Conservation (phyloP, 306 rosid species). For the Cicer pinnatifidum region DNA sequence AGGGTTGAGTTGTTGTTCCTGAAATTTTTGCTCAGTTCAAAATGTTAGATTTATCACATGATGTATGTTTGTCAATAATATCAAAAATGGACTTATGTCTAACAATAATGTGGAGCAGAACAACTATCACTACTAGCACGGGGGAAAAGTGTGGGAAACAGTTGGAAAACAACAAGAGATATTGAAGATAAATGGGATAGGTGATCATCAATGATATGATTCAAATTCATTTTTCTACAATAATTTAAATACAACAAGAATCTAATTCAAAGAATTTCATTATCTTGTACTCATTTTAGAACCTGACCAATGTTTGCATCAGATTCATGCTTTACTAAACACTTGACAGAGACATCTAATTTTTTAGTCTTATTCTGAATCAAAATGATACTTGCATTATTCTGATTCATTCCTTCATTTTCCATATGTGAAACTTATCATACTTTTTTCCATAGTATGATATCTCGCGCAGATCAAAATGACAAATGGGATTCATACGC, state of each 20-base stretch:
- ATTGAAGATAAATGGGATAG: constrained; percentile 70
- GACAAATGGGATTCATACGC: constrained; percentile 82
- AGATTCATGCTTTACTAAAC: constrained; percentile 20
- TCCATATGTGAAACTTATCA: constrained; percentile 7
- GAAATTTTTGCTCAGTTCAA: too few relatives aligned
- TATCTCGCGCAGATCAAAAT: constrained; percentile 63
- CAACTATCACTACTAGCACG: constrained; percentile 34
- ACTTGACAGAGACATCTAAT: not conserved
- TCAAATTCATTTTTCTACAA: not conserved
- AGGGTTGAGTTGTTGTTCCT: too few relatives aligned
- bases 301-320: constrained; percentile 3
- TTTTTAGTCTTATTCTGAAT: constrained; percentile 14
- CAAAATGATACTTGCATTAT: constrained; percentile 1
- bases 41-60: too few relatives aligned
- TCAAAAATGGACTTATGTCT: too few relatives aligned
- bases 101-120: too few relatives aligned
- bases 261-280: constrained; percentile 31
- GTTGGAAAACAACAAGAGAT: constrained; percentile 88
- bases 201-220: constrained; percentile 43
- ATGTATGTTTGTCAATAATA: too few relatives aligned
- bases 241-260: constrained; percentile 15
- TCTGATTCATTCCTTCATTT: constrained; percentile 28
- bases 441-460: constrained; percentile 54
- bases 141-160: constrained; percentile 70
- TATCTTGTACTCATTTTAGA: constrained; percentile 16